A percentile compares a stretch with the other conserved stretches of the same genome.
phyloP scores from a whole-genome alignment of 768 basidiomycete species.

The Pleurotus giganteus region DNA sequence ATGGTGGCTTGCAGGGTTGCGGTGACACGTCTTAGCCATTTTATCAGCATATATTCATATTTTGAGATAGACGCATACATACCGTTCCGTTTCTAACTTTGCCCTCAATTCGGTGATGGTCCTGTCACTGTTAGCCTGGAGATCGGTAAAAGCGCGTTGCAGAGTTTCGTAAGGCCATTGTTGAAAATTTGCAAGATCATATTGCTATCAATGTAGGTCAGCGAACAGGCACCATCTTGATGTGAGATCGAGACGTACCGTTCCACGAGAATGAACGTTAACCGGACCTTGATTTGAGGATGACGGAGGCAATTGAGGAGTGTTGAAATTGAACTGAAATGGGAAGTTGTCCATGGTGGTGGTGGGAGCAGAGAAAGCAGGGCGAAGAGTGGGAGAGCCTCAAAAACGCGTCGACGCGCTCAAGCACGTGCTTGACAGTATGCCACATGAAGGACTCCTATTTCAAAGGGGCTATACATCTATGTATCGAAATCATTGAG shows the following conservation, averaged over 20 bases:
- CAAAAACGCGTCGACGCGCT: neutral
- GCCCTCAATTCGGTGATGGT: neutral
- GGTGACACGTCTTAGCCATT: neutral
- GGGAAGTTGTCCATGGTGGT: neutral
- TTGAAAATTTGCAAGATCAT: too few relatives aligned
- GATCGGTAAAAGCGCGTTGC: neutral
- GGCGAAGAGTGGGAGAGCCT: too few relatives aligned
- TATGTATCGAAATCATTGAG: neutral
- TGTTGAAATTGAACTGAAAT: neutral
- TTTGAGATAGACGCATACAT: neutral
- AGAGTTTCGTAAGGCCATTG: neutral
- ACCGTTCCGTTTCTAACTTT: slow-evolving; percentile 1
- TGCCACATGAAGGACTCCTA: neutral
- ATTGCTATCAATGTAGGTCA: too few relatives aligned
- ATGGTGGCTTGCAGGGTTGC: neutral
- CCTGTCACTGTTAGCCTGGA: neutral
- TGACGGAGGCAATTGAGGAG: neutral
- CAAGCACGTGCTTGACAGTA: neutral
- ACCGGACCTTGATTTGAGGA: neutral
- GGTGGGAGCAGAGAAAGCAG: neutral
- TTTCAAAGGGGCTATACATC: neutral
- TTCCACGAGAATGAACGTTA: neutral
- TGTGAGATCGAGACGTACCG: too few relatives aligned
- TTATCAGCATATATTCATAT: neutral
- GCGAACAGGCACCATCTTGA: too few relatives aligned